A percentile compares a stretch with the other conserved stretches of the same genome.
phyloP scores from a whole-genome alignment of 192 early-diverging fungal species.

The Spizellomyces sp. region DNA sequence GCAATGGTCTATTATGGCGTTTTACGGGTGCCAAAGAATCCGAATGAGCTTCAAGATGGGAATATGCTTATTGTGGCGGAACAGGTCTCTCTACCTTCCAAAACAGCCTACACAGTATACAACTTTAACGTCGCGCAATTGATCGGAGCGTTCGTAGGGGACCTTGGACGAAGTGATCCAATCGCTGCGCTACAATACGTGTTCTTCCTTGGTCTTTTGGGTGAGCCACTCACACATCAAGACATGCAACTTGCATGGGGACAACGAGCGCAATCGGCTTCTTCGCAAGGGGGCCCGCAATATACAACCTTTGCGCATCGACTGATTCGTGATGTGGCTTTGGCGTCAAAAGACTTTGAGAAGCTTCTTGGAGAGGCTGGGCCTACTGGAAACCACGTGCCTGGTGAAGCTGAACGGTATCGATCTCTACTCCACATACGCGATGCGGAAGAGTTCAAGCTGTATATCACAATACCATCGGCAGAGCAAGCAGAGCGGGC shows the following conservation, averaged over 20 bases:
- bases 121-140: slow-evolving; percentile 59
- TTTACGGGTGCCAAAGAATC: slow-evolving; percentile 66
- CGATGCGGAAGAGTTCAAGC: slow-evolving; percentile 62
- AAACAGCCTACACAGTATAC: slow-evolving; percentile 23
- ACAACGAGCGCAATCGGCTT: not conserved
- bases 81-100: slow-evolving; percentile 10
- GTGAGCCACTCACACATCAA: slow-evolving; percentile 18
- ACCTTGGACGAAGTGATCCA: slow-evolving; percentile 46
- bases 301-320: slow-evolving; percentile 55
- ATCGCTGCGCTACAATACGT: slow-evolving; percentile 67
- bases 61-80: slow-evolving; percentile 2
- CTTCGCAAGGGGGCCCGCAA: slow-evolving; percentile 40
- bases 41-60: slow-evolving; percentile 45
- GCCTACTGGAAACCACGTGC: slow-evolving; percentile 28
- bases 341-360: slow-evolving; percentile 19
- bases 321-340: slow-evolving; percentile 58
- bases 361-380: slow-evolving; percentile 31
- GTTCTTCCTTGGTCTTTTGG: slow-evolving; percentile 59
- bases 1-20: slow-evolving; percentile 78
- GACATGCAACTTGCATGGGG: slow-evolving; percentile 10
- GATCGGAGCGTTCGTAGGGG: slow-evolving; percentile 46
- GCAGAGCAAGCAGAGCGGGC: slow-evolving; percentile 72
- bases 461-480: slow-evolving; percentile 63
- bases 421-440: slow-evolving; percentile 62
- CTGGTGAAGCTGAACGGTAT: slow-evolving; percentile 67